phyloP scores from a whole-genome alignment of 2,329 filamentous ascomycete species.

The Arthroderma sp. region DNA sequence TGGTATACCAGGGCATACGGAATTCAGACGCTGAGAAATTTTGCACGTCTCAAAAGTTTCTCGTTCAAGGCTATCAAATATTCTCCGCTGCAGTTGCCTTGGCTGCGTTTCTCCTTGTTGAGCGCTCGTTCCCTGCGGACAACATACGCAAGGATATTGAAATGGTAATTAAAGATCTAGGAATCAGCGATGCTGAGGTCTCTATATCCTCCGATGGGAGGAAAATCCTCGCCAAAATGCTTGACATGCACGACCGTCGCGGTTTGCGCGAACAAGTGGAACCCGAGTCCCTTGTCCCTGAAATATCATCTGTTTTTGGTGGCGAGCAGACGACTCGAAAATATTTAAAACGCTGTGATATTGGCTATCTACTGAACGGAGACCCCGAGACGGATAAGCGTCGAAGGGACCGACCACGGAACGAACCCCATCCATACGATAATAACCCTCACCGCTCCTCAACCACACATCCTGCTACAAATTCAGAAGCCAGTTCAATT shows the following conservation, averaged over 20 bases:
- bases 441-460: background rate
- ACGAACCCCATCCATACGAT: background rate
- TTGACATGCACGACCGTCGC: conserved; percentile 15
- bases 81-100: conserved; percentile 18
- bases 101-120: conserved; percentile 17
- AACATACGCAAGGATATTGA: conserved; percentile 15
- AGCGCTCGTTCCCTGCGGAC: conserved; percentile 14
- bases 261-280: conserved; percentile 11
- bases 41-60: conserved; percentile 13
- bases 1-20: conserved; percentile 15
- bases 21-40: conserved; percentile 12
- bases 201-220: conserved; percentile 13
- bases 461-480: too few relatives aligned
- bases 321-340: conserved; percentile 16
- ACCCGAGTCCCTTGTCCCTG: conserved; percentile 12
- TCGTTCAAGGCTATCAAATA: conserved; percentile 16
- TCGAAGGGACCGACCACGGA: background rate
- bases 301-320: conserved; percentile 16
- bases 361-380: conserved; percentile 10
- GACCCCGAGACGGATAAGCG: conserved; percentile 2
- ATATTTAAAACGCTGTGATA: conserved; percentile 16
- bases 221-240: conserved; percentile 16
- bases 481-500: too few relatives aligned
- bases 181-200: conserved; percentile 10
- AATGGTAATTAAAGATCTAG: conserved; percentile 16